Percentiles rank a stretch among this genome's conserved stretches.
phyloP scores from a whole-genome alignment of 495 filamentous ascomycete genomes.

The Aspergillus ellipticus region DNA sequence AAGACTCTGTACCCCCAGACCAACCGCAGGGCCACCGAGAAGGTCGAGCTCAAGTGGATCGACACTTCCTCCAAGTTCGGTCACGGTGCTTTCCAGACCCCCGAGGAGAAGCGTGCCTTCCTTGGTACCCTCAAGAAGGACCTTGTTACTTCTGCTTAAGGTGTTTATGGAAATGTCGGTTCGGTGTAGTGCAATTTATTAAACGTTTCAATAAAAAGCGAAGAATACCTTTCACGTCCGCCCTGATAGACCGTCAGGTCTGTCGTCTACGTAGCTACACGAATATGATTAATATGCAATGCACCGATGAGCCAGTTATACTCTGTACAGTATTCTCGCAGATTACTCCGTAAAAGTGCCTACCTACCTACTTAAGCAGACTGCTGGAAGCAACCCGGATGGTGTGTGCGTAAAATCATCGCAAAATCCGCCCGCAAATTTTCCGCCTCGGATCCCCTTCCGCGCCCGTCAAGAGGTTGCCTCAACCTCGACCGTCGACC shows the following conservation, averaged over 20 bases:
- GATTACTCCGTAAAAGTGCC: not conserved
- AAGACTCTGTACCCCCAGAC: slow-evolving; percentile 99
- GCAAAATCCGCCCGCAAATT: not conserved
- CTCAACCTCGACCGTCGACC: not conserved
- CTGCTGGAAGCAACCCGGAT: too few species aligned
- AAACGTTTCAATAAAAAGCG: slow-evolving; percentile 48
- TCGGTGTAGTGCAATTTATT: slow-evolving; percentile 40
- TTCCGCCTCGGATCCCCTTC: not conserved
- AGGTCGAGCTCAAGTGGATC: slow-evolving; percentile 99
- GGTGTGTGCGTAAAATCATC: too few species aligned
- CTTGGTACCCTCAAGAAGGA: slow-evolving; percentile 99
- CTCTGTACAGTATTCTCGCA: not conserved
- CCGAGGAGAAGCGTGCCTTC: slow-evolving; percentile 96
- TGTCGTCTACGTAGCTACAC: slow-evolving; percentile 13
- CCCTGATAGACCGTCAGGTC: not conserved
- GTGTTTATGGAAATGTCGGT: slow-evolving; percentile 45
- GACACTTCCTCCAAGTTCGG: slow-evolving; percentile 99
- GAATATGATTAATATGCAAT: not conserved
- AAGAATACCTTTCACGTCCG: slow-evolving; percentile 34
- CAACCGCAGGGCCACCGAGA: slow-evolving; percentile 90
- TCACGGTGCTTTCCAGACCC: slow-evolving; percentile 98
- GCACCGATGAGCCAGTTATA: not conserved
- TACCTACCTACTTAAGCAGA: too few species aligned
- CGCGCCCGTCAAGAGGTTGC: not conserved
- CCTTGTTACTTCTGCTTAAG: slow-evolving; percentile 67